Evolutionary conservation across 768 basidiomycete species (phyloP).

Genomic region (Mycena haematopus): DNA sequence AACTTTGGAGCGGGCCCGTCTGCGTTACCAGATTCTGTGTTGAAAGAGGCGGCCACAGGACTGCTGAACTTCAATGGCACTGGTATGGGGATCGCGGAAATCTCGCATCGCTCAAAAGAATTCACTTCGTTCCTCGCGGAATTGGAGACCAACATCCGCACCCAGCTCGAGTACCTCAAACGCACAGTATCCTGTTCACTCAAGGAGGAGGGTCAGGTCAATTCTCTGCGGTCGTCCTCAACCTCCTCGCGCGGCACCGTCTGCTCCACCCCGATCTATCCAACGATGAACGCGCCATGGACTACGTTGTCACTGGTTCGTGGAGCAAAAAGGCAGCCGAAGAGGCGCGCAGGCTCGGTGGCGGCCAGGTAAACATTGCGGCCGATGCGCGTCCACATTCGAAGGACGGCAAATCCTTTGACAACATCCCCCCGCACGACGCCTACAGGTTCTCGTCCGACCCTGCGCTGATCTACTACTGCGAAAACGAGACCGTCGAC

Average conservation of each 20-base stretch:
- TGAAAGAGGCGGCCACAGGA: constrained; percentile 81
- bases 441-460: constrained; percentile 79
- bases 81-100: constrained; percentile 95
- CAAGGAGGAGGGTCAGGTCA: constrained; percentile 94
- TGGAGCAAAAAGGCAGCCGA: constrained; percentile 90
- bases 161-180: constrained; percentile 81
- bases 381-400: constrained; percentile 71
- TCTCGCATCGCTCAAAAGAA: constrained; percentile 93
- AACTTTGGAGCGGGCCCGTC: constrained; percentile 98
- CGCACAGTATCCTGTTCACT: constrained; percentile 88
- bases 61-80: constrained; percentile 91
- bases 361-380: constrained; percentile 68
- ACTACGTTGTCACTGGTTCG: constrained; percentile 92
- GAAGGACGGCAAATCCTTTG: constrained; percentile 71
- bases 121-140: constrained; percentile 74
- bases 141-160: constrained; percentile 71
- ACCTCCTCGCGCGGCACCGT: constrained; percentile 87
- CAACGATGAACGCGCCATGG: constrained; percentile 65
- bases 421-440: constrained; percentile 77
- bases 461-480: constrained; percentile 94
- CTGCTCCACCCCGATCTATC: constrained; percentile 68
- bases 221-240: constrained; percentile 91
- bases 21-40: constrained; percentile 84
- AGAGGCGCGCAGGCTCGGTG: constrained; percentile 78
- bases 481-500: constrained; percentile 99